Evolutionary conservation across 1,139 yeast genomes (phyloP).

Genomic region (Insectozyma bohioensis): DNA sequence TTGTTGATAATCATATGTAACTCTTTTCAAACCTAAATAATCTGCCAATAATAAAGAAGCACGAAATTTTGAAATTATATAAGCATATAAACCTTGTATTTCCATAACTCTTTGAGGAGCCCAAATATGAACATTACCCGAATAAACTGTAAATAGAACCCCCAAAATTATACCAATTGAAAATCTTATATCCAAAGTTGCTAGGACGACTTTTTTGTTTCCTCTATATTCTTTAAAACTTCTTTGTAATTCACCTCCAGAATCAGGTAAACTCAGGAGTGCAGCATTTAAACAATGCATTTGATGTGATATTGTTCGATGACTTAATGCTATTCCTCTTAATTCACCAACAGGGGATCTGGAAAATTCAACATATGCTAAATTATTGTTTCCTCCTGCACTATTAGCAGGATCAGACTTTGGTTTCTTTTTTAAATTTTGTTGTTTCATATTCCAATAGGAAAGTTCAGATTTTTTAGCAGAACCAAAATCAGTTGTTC

Average conservation of each 20-base stretch:
- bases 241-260: slow-evolving; percentile 39
- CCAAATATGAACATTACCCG: slow-evolving; percentile 84
- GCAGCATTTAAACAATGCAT: slow-evolving; percentile 75
- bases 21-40: slow-evolving; percentile 87
- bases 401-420: slow-evolving; percentile 19
- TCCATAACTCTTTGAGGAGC: slow-evolving; percentile 75
- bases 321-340: slow-evolving; percentile 91
- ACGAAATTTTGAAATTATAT: slow-evolving; percentile 65
- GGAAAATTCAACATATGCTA: slow-evolving; percentile 92
- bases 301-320: slow-evolving; percentile 83
- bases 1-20: slow-evolving; percentile 88
- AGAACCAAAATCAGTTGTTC: slow-evolving; percentile 85
- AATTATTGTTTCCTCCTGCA: slow-evolving; percentile 36
- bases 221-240: slow-evolving; percentile 28
- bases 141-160: slow-evolving; percentile 72
- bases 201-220: slow-evolving; percentile 47
- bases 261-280: slow-evolving; percentile 60
- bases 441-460: slow-evolving; percentile 26
- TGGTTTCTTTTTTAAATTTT: slow-evolving; percentile 32
- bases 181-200: slow-evolving; percentile 81
- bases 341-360: slow-evolving; percentile 89
- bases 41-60: slow-evolving; percentile 81
- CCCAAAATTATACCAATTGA: slow-evolving; percentile 88
- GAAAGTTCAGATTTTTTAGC: slow-evolving; percentile 46
- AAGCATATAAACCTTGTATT: slow-evolving; percentile 85